A percentile compares a stretch with the other conserved stretches of the same genome.
These are phyloP conservation scores for Phytopythium kandeliae DNA, from an alignment of 352 stramenopile genomes.

Conservation along the genomic window DNA sequence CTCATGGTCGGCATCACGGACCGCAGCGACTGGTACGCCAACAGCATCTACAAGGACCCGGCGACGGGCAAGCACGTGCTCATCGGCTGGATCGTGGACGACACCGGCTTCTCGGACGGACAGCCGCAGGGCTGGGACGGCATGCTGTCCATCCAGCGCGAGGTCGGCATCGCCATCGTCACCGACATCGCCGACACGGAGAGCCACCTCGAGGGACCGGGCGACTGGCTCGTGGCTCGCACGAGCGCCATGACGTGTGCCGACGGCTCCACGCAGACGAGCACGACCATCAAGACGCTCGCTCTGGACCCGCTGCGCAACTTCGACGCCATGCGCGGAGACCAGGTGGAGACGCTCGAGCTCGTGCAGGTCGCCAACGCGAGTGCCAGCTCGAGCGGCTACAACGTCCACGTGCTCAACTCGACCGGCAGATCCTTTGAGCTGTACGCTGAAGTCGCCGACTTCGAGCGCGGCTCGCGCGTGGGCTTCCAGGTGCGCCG, in stretches of 20 bases:
- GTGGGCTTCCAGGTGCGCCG: conserved; percentile 57
- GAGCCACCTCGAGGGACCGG: conserved; percentile 32
- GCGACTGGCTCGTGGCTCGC: conserved; percentile 56
- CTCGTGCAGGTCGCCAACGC: conserved; percentile 21
- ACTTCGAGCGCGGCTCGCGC: conserved; percentile 34
- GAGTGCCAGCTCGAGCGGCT: conserved; percentile 10
- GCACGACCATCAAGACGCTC: conserved; percentile 68
- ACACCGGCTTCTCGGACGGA: conserved; percentile 33
- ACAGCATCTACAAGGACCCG: conserved; percentile 59
- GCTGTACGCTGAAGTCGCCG: conserved; percentile 33
- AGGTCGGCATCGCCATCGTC: conserved; percentile 44
- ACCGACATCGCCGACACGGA: conserved; percentile 45
- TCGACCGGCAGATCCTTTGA: conserved; percentile 49
- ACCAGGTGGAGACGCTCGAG: conserved; percentile 24
- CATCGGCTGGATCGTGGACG: conserved; percentile 58
- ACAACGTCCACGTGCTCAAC: conserved; percentile 24
- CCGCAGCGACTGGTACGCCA: conserved; percentile 64
- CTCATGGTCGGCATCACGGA: conserved; percentile 59
- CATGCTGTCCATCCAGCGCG: conserved; percentile 51
- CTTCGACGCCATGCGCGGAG: conserved; percentile 42
- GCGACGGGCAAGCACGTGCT: conserved; percentile 46
- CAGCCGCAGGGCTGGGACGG: conserved; percentile 69
- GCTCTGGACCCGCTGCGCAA: conserved; percentile 37
- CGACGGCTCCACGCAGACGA: conserved; percentile 16
- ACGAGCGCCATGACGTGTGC: conserved; percentile 21